Evolutionary conservation across 257 asterid genomes (phyloP).

Genomic region (Solanum stenotomum): DNA sequence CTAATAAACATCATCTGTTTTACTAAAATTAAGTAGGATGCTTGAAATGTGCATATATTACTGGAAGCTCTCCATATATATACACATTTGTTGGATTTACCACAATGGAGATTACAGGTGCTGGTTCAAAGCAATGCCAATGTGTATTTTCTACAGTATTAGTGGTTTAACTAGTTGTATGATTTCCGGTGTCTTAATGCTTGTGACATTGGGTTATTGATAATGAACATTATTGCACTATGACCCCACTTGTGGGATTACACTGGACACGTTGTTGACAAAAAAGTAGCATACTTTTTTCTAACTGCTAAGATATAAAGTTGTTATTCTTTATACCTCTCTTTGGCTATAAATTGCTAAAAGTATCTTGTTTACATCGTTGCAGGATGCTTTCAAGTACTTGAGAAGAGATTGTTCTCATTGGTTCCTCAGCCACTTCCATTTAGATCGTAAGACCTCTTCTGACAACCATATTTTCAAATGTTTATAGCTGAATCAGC

Average conservation of each 20-base stretch:
- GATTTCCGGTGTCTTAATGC: neutral
- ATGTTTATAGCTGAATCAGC: neutral
- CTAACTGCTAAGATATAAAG: neutral
- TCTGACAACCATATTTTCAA: neutral
- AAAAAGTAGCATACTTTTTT: neutral
- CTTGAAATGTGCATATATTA: neutral
- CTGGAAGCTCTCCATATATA: neutral
- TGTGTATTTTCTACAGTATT: neutral
- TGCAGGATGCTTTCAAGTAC: conserved; percentile 92
- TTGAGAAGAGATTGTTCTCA: conserved; percentile 85
- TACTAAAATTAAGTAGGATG: neutral
- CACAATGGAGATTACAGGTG: neutral
- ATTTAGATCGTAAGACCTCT: conserved; percentile 85
- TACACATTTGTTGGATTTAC: neutral
- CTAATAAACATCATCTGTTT: neutral
- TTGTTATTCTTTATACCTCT: neutral
- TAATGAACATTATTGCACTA: neutral
- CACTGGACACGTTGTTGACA: neutral
- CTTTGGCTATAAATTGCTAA: neutral
- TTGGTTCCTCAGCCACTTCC: conserved; percentile 95
- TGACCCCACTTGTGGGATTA: neutral
- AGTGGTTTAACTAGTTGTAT: neutral
- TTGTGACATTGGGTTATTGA: neutral
- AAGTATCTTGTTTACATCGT: neutral
- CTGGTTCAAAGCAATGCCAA: neutral